These are phyloP conservation scores for Aphanomyces stellatus DNA, from an alignment of 352 stramenopile genomes.

Conservation along the genomic window DNA sequence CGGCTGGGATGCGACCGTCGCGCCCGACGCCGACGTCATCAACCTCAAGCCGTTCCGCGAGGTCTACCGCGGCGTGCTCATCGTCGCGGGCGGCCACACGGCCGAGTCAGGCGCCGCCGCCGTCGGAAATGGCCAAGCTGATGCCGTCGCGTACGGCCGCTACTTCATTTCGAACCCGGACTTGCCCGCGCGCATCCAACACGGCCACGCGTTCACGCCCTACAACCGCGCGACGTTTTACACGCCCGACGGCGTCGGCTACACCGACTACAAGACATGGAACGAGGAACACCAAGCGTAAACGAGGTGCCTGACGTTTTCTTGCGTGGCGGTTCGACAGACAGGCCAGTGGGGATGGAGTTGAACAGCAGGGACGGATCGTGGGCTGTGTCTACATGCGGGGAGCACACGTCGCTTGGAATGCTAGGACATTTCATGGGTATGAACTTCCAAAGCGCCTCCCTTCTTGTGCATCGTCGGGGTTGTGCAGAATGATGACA, in stretches of 20 bases:
- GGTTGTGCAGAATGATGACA: no score
- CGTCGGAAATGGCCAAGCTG: conserved; percentile 39
- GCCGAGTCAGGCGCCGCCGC: conserved; percentile 36
- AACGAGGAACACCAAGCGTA: neutral
- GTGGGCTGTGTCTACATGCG: no score
- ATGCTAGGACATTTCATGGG: no score
- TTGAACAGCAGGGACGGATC: no score
- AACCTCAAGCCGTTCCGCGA: conserved; percentile 40
- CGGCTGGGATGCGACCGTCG: conserved; percentile 20
- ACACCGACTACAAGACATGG: conserved; percentile 23
- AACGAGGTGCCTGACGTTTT: no score
- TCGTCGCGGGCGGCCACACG: conserved; percentile 49
- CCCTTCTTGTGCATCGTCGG: no score
- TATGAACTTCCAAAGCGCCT: no score
- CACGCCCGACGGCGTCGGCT: conserved; percentile 21
- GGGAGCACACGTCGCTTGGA: no score
- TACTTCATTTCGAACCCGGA: conserved; percentile 73
- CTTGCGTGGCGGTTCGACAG: no score
- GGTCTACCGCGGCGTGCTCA: conserved; percentile 53
- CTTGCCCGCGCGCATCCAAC: conserved; percentile 43
- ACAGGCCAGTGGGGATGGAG: no score
- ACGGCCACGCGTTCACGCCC: conserved; percentile 32
- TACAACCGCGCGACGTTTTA: conserved; percentile 36
- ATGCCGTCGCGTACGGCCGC: conserved; percentile 57
- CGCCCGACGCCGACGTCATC: conserved; percentile 6